phyloP scores from a whole-genome alignment of 1,139 yeast genomes.

The Lipomyces yarrowii region DNA sequence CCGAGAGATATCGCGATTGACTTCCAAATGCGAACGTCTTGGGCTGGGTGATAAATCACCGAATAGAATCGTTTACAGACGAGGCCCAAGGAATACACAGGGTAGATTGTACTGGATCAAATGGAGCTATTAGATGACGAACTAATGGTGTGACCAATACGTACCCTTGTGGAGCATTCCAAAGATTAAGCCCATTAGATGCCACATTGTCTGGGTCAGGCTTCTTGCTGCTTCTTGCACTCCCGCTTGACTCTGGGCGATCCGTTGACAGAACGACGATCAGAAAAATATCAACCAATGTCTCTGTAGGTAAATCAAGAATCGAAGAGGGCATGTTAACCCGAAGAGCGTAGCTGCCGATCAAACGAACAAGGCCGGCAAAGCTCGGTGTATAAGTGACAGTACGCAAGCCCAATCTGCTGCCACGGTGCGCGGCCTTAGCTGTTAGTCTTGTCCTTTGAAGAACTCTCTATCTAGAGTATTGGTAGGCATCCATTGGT shows the following conservation, averaged over 20 bases:
- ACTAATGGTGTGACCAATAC: background rate
- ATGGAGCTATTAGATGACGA: background rate
- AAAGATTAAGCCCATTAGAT: background rate
- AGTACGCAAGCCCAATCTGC: background rate
- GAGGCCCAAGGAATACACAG: background rate
- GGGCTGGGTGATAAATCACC: slow-evolving; percentile 9
- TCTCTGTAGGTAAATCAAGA: slow-evolving; percentile 10
- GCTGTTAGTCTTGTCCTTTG: background rate
- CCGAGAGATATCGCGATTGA: slow-evolving; percentile 7
- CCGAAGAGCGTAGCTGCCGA: background rate
- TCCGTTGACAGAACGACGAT: slow-evolving; percentile 2
- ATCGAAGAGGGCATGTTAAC: slow-evolving; percentile 1
- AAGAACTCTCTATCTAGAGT: background rate
- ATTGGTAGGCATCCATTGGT: background rate
- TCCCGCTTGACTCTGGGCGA: background rate
- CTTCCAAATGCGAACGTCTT: slow-evolving; percentile 15
- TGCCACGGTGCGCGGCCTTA: background rate
- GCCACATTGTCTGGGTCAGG: background rate
- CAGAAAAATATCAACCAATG: slow-evolving; percentile 8
- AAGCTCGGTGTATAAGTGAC: background rate
- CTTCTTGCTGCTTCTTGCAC: background rate
- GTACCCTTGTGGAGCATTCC: background rate
- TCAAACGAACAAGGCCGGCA: too few species aligned
- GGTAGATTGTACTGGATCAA: background rate
- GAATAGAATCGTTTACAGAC: slow-evolving; percentile 22